phyloP scores from a whole-genome alignment of 1,139 yeast genomes.

The Debaryomyces udenii region DNA sequence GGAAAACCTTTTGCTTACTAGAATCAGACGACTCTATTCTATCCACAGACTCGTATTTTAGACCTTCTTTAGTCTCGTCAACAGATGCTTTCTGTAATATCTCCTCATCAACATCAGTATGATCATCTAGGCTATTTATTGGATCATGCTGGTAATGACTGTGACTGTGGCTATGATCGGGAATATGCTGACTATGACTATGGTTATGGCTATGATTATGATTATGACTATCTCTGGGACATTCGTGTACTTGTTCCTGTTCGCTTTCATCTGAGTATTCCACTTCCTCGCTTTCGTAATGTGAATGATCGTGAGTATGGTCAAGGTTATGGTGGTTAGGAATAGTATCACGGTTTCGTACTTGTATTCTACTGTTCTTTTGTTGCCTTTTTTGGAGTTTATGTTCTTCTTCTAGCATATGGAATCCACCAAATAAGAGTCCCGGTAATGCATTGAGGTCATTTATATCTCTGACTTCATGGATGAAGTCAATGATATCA shows the following conservation, averaged over 20 bases:
- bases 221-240: conserved; percentile 10
- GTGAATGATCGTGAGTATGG: conserved; percentile 1
- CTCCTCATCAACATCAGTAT: background rate
- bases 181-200: conserved; percentile 8
- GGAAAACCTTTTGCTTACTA: conserved; percentile 20
- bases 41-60: background rate
- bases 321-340: background rate
- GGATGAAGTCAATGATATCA: conserved; percentile 44
- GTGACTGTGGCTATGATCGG: conserved; percentile 12
- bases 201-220: conserved; percentile 6
- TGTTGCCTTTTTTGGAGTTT: conserved; percentile 34
- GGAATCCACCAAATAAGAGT: conserved; percentile 43
- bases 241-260: background rate
- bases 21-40: conserved; percentile 3
- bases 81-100: conserved; percentile 4
- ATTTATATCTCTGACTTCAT: conserved; percentile 43
- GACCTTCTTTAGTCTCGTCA: conserved; percentile 10
- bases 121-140: conserved; percentile 2
- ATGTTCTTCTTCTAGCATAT: conserved; percentile 43
- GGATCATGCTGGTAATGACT: conserved; percentile 5
- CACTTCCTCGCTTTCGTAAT: conserved; percentile 4
- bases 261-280: conserved; percentile 6
- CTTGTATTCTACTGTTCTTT: conserved; percentile 20
- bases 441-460: conserved; percentile 46
- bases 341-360: conserved; percentile 9